A percentile compares a stretch with the other conserved stretches of the same genome.
Evolutionary conservation across 1,284 basidiomycete genomes (phyloP).

Genomic region (Thecaphora thlaspeos): DNA sequence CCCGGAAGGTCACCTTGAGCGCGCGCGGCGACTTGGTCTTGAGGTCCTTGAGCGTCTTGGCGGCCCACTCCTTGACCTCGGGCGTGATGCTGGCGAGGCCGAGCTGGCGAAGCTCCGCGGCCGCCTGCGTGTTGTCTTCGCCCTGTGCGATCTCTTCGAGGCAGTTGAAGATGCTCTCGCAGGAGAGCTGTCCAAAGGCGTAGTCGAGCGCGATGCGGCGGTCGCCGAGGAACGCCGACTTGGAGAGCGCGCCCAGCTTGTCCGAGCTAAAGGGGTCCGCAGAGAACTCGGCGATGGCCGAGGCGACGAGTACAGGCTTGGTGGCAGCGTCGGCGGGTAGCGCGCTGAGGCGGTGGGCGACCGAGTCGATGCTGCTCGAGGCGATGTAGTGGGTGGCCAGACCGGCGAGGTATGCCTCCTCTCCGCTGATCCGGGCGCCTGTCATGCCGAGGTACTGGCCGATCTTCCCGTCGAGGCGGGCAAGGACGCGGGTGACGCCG

Average conservation of each 20-base stretch:
- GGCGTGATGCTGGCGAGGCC: slow-evolving; percentile 17
- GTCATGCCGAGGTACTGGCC: slow-evolving; percentile 94
- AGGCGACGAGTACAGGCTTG: slow-evolving; percentile 26
- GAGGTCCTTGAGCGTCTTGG: slow-evolving; percentile 38
- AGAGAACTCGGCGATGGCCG: slow-evolving; percentile 41
- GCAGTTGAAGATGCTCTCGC: slow-evolving; percentile 41
- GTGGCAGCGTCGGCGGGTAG: slow-evolving; percentile 34
- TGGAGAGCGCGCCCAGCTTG: slow-evolving; percentile 8
- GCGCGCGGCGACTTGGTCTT: slow-evolving; percentile 47
- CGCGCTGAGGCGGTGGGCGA: slow-evolving; percentile 39
- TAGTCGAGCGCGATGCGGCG: slow-evolving; percentile 50
- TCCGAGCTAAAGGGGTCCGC: slow-evolving; percentile 36
- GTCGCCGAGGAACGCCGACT: slow-evolving; percentile 45
- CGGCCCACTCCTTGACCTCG: slow-evolving; percentile 40
- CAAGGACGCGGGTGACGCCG: slow-evolving; percentile 84
- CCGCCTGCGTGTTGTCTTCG: slow-evolving; percentile 21
- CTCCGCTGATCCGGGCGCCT: slow-evolving; percentile 59
- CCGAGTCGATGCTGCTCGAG: slow-evolving; percentile 30
- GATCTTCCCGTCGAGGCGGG: slow-evolving; percentile 83
- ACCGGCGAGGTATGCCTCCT: slow-evolving; percentile 51
- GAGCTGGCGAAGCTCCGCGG: slow-evolving; percentile 28
- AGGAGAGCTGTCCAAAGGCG: slow-evolving; percentile 45
- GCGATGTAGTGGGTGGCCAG: slow-evolving; percentile 53
- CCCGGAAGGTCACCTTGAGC: slow-evolving; percentile 49
- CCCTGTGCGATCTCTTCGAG: slow-evolving; percentile 38